A percentile compares a stretch with the other conserved stretches of the same genome.
phyloP scores from a whole-genome alignment of 306 rosid species.

The Sechiopsis laciniata region DNA sequence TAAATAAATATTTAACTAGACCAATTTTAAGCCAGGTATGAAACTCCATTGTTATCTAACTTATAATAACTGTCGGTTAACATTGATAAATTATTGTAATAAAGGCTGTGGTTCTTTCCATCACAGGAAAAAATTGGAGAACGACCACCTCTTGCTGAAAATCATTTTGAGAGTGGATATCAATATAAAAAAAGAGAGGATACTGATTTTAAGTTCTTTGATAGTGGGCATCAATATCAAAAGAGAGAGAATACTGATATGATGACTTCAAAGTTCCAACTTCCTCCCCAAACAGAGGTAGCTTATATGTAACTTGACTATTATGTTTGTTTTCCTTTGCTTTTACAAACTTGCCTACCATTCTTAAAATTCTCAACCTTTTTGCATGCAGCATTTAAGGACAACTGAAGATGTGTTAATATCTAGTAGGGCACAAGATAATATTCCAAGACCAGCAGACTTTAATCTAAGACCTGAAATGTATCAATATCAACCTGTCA shows the following conservation, averaged over 20 bases:
- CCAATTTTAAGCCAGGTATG: background rate
- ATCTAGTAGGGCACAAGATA: slow-evolving; percentile 10
- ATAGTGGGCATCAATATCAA: slow-evolving; percentile 10
- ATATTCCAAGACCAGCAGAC: background rate
- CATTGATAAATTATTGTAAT: slow-evolving; percentile 17
- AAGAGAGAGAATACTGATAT: slow-evolving; percentile 39
- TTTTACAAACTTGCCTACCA: background rate
- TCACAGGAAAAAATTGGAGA: slow-evolving; percentile 72
- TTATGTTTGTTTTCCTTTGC: slow-evolving; percentile 9
- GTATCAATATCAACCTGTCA: slow-evolving; percentile 1
- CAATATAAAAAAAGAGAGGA: slow-evolving; percentile 33
- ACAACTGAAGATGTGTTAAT: slow-evolving; percentile 12
- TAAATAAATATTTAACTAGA: background rate
- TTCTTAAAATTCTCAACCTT: background rate
- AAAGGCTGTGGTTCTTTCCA: slow-evolving; percentile 18
- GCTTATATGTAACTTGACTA: slow-evolving; percentile 29
- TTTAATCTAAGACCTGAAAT: slow-evolving; percentile 2
- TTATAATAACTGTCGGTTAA: background rate
- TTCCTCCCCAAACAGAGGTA: slow-evolving; percentile 50
- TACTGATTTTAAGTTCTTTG: slow-evolving; percentile 27
- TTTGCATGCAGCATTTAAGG: slow-evolving; percentile 12
- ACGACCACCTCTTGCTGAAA: slow-evolving; percentile 40
- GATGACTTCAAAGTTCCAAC: slow-evolving; percentile 35
- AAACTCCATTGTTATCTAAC: background rate
- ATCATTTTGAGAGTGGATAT: slow-evolving; percentile 41